These are phyloP conservation scores for Starmera stellimalicola DNA, from an alignment of 1,139 yeast genomes.

Conservation along the genomic window DNA sequence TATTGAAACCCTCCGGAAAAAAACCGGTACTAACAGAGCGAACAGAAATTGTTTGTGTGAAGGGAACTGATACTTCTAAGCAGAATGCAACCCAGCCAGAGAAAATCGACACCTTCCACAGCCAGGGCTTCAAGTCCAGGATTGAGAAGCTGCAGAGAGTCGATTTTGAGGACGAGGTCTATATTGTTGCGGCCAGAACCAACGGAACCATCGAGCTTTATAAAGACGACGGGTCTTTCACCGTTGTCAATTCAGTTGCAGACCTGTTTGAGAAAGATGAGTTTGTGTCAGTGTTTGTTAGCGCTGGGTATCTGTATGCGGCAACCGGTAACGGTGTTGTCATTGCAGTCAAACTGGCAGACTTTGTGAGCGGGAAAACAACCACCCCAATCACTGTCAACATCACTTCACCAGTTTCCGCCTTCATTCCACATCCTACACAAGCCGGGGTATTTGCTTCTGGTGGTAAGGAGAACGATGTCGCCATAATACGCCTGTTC, in stretches of 20 bases:
- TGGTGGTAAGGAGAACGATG: conserved; percentile 70
- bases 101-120: conserved; percentile 31
- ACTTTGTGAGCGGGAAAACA: background rate
- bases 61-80: conserved; percentile 64
- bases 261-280: conserved; percentile 15
- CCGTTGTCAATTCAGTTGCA: conserved; percentile 26
- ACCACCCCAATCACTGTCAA: conserved; percentile 6
- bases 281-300: conserved; percentile 10
- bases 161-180: background rate
- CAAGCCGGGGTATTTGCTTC: conserved; percentile 44
- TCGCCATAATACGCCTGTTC: conserved; percentile 40
- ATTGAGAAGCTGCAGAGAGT: conserved; percentile 15
- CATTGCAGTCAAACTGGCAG: conserved; percentile 7
- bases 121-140: conserved; percentile 24
- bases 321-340: conserved; percentile 42
- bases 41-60: conserved; percentile 44
- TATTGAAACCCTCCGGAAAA: background rate
- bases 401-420: conserved; percentile 34
- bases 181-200: conserved; percentile 20
- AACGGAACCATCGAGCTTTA: conserved; percentile 21
- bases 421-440: conserved; percentile 38
- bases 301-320: conserved; percentile 20
- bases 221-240: conserved; percentile 9
- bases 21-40: conserved; percentile 1
- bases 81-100: conserved; percentile 49